Conservation (phyloP, 2,329 filamentous ascomycete genomes). For the Colletotrichum chlorophyti region DNA sequence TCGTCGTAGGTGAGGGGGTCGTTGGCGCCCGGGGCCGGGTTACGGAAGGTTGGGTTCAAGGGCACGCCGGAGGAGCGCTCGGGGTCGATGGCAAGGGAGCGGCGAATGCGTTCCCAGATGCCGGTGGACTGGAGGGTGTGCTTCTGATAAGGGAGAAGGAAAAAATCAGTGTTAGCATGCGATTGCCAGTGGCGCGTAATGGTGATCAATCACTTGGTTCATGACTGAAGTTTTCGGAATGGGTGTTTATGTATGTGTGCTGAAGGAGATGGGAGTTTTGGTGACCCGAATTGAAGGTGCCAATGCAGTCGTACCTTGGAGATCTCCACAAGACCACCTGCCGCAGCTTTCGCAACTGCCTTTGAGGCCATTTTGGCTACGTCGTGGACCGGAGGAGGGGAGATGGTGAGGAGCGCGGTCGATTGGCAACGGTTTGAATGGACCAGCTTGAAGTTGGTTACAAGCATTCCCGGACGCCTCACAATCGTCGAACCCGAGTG, state of each 20-base stretch:
- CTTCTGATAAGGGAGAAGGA: constrained; percentile 68
- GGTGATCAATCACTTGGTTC: background rate
- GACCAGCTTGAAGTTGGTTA: constrained; percentile 19
- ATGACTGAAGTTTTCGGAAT: constrained; percentile 1
- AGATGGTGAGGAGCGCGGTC: constrained; percentile 17
- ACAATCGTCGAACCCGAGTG: constrained; percentile 20
- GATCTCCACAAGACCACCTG: constrained; percentile 61
- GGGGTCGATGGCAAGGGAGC: constrained; percentile 80
- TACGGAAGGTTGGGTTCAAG: constrained; percentile 90
- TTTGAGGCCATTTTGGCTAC: constrained; percentile 65
- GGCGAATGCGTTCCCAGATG: constrained; percentile 85
- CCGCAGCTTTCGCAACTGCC: constrained; percentile 59
- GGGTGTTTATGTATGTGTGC: too few species aligned
- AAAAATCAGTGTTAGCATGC: background rate
- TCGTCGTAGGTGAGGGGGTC: constrained; percentile 79
- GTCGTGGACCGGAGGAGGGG: constrained; percentile 29
- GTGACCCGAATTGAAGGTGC: constrained; percentile 1
- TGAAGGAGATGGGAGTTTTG: background rate
- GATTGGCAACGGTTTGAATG: constrained; percentile 16
- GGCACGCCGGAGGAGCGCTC: constrained; percentile 91
- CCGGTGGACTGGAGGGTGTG: constrained; percentile 91
- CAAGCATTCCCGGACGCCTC: constrained; percentile 18
- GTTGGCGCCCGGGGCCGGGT: constrained; percentile 78
- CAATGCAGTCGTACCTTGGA: constrained; percentile 57
- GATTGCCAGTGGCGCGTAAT: too few species aligned